These are phyloP conservation scores for Alternaria conjuncta DNA, from an alignment of 2,329 filamentous ascomycete species.

Conservation along the genomic window DNA sequence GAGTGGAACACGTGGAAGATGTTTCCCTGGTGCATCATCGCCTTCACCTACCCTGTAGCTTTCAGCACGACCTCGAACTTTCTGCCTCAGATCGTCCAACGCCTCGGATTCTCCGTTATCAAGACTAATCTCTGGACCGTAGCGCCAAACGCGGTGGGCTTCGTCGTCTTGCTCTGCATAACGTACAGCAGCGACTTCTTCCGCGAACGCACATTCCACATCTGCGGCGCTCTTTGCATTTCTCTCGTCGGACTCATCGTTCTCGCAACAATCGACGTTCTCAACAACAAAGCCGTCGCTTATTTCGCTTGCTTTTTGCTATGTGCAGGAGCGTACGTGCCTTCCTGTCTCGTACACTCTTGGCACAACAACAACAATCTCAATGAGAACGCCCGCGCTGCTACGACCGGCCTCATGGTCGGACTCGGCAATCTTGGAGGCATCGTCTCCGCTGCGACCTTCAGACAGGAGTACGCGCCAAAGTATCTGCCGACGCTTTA, in stretches of 20 bases:
- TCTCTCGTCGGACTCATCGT: conserved; percentile 55
- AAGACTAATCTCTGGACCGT: conserved; percentile 59
- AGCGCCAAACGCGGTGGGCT: conserved; percentile 57
- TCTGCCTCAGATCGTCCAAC: conserved; percentile 56
- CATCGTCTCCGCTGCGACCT: conserved; percentile 55
- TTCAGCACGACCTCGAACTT: conserved; percentile 57
- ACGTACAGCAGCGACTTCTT: conserved; percentile 55
- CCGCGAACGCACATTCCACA: conserved; percentile 56
- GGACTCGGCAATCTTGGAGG: conserved; percentile 59
- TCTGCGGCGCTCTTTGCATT: conserved; percentile 49
- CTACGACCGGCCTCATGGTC: conserved; percentile 57
- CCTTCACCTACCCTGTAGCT: conserved; percentile 58
- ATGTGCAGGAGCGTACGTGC: conserved; percentile 55
- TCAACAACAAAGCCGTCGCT: conserved; percentile 52
- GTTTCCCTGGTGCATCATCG: conserved; percentile 54
- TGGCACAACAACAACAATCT: conserved; percentile 63
- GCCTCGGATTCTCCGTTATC: conserved; percentile 53
- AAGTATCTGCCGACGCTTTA: conserved; percentile 57
- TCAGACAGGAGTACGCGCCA: conserved; percentile 57
- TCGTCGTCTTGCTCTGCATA: conserved; percentile 54
- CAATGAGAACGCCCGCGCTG: conserved; percentile 57
- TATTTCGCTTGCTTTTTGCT: conserved; percentile 61
- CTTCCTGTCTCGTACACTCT: conserved; percentile 55
- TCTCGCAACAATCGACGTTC: conserved; percentile 52
- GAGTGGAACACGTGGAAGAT: conserved; percentile 55